These are phyloP conservation scores for Drechmeria coniospora DNA, from an alignment of 2,329 filamentous ascomycete species.

Conservation along the genomic window DNA sequence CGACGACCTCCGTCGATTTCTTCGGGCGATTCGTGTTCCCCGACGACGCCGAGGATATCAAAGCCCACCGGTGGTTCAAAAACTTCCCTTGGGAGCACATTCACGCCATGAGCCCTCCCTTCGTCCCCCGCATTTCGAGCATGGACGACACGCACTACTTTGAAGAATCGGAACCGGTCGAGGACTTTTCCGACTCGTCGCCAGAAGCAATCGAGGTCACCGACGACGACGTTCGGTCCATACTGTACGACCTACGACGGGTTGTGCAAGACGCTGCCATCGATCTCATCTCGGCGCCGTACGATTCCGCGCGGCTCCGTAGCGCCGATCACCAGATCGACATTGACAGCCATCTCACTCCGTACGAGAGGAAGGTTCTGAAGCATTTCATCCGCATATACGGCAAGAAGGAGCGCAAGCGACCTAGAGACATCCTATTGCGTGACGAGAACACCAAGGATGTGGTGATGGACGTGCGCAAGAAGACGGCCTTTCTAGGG, in stretches of 20 bases:
- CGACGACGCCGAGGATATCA: slow-evolving; percentile 80
- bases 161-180: slow-evolving; percentile 63
- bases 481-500: slow-evolving; percentile 70
- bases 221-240: slow-evolving; percentile 14
- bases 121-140: slow-evolving; percentile 56
- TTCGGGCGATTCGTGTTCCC: slow-evolving; percentile 54
- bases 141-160: slow-evolving; percentile 78
- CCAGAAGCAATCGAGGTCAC: slow-evolving; percentile 15
- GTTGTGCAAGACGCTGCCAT: slow-evolving; percentile 27
- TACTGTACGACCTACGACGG: slow-evolving; percentile 22
- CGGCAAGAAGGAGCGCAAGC: slow-evolving; percentile 53
- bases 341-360: slow-evolving; percentile 15
- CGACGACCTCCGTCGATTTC: slow-evolving; percentile 9
- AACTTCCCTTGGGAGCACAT: slow-evolving; percentile 64
- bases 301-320: slow-evolving; percentile 31
- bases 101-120: slow-evolving; percentile 57
- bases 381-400: slow-evolving; percentile 35
- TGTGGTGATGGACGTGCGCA: slow-evolving; percentile 64
- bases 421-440: slow-evolving; percentile 72
- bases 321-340: slow-evolving; percentile 34
- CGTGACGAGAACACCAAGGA: slow-evolving; percentile 53
- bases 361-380: slow-evolving; percentile 24
- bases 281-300: slow-evolving; percentile 29
- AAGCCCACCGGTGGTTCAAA: slow-evolving; percentile 72
- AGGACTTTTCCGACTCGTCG: slow-evolving; percentile 40